Conservation (phyloP, 768 basidiomycete species). For the Leccinum subtestaceum region DNA sequence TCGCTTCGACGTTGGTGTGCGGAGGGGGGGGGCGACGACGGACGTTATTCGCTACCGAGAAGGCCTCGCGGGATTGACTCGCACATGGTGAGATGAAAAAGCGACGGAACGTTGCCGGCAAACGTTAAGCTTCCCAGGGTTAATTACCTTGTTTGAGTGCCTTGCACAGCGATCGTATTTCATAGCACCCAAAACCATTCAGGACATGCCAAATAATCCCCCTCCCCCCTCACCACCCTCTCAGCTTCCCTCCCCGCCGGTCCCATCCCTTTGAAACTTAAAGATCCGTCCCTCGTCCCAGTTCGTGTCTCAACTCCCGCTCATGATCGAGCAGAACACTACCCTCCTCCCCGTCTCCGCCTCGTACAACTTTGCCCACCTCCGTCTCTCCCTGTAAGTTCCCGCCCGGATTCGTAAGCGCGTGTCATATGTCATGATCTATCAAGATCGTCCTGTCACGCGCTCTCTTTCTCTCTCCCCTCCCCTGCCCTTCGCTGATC, state of each 20-base stretch:
- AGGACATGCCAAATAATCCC: neutral
- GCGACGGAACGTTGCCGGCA: slow-evolving; percentile 32
- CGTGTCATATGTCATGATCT: slow-evolving; percentile 33
- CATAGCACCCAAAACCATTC: slow-evolving; percentile 16
- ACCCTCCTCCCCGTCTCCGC: slow-evolving; percentile 43
- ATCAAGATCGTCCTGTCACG: slow-evolving; percentile 29
- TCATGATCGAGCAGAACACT: slow-evolving; percentile 58
- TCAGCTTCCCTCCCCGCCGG: slow-evolving; percentile 10
- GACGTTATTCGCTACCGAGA: slow-evolving; percentile 39
- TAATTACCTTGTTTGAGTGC: slow-evolving; percentile 32
- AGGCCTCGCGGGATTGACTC: slow-evolving; percentile 31
- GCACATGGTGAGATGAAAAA: slow-evolving; percentile 29
- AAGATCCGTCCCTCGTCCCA: slow-evolving; percentile 13
- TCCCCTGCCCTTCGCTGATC: slow-evolving; percentile 9
- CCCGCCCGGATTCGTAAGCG: slow-evolving; percentile 18
- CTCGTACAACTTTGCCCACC: slow-evolving; percentile 60
- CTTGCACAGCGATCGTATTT: slow-evolving; percentile 36
- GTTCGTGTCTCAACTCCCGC: neutral
- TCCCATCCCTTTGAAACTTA: slow-evolving; percentile 11
- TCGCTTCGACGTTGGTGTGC: slow-evolving; percentile 23
- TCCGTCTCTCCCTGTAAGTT: slow-evolving; percentile 59
- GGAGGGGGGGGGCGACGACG: slow-evolving; percentile 5
- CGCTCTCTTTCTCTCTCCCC: slow-evolving; percentile 9
- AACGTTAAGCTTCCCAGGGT: slow-evolving; percentile 35
- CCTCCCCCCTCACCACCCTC: slow-evolving; percentile 3